Evolutionary conservation across 495 filamentous ascomycete genomes (phyloP).

Genomic region (Penicillium odoratum): DNA sequence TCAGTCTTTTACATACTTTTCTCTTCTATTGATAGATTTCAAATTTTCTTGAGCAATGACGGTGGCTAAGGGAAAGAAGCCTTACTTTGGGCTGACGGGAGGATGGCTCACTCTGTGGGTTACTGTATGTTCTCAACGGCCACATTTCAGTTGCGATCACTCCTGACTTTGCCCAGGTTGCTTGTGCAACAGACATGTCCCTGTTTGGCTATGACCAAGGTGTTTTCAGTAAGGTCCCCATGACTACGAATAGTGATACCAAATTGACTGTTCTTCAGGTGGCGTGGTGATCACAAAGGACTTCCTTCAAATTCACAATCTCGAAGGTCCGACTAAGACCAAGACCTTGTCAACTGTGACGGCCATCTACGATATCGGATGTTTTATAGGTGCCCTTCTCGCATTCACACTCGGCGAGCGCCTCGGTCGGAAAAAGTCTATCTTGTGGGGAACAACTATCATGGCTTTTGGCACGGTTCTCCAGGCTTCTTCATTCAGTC

Average conservation of each 20-base stretch:
- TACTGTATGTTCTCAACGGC: slow-evolving; percentile 37
- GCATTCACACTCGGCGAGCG: slow-evolving; percentile 53
- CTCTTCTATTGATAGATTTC: not conserved
- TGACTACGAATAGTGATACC: not conserved
- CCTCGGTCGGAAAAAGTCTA: slow-evolving; percentile 53
- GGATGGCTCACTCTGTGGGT: slow-evolving; percentile 61
- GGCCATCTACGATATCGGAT: slow-evolving; percentile 57
- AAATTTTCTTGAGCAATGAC: not conserved
- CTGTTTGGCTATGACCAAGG: slow-evolving; percentile 64
- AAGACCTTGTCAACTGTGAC: slow-evolving; percentile 31
- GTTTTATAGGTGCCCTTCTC: slow-evolving; percentile 53
- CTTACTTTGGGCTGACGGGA: slow-evolving; percentile 58
- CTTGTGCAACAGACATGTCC: slow-evolving; percentile 58
- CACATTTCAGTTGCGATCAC: not conserved
- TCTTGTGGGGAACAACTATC: slow-evolving; percentile 51
- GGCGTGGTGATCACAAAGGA: slow-evolving; percentile 3
- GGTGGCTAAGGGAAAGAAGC: slow-evolving; percentile 16
- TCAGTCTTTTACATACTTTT: not conserved
- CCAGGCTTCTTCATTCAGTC: slow-evolving; percentile 50
- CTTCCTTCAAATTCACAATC: slow-evolving; percentile 2
- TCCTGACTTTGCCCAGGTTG: slow-evolving; percentile 39
- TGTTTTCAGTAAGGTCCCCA: slow-evolving; percentile 42
- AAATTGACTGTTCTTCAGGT: slow-evolving; percentile 1
- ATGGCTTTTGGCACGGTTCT: slow-evolving; percentile 58
- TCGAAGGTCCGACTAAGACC: not conserved